These are phyloP conservation scores for Venustampulla echinocandica DNA, from an alignment of 495 filamentous ascomycete genomes.

Conservation along the genomic window DNA sequence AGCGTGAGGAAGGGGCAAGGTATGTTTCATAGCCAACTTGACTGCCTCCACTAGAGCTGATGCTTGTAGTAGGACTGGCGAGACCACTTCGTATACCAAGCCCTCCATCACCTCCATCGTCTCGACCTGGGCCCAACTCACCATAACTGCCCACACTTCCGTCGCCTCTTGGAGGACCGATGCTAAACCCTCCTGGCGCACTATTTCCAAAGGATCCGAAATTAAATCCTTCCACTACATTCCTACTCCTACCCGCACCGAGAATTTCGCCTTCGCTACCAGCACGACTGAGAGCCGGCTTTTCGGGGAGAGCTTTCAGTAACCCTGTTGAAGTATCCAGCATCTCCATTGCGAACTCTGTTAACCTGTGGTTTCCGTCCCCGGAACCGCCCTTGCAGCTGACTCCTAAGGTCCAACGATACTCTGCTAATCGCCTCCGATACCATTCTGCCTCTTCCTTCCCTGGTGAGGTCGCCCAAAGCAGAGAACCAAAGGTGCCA, in stretches of 20 bases:
- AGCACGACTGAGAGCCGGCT: slow-evolving; percentile 31
- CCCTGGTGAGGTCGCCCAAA: slow-evolving; percentile 79
- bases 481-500: slow-evolving; percentile 65
- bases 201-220: slow-evolving; percentile 15
- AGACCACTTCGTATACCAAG: slow-evolving; percentile 20
- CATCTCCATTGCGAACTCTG: slow-evolving; percentile 67
- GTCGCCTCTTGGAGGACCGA: slow-evolving; percentile 16
- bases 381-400: slow-evolving; percentile 60
- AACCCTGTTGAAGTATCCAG: slow-evolving; percentile 53
- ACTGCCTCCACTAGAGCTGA: slow-evolving; percentile 15
- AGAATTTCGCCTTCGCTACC: slow-evolving; percentile 20
- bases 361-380: slow-evolving; percentile 41
- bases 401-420: slow-evolving; percentile 87
- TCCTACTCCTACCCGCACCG: slow-evolving; percentile 10
- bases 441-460: slow-evolving; percentile 96
- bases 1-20: slow-evolving; percentile 1
- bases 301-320: slow-evolving; percentile 48
- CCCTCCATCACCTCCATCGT: slow-evolving; percentile 4
- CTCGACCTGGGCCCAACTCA: not conserved
- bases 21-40: slow-evolving; percentile 16
- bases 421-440: slow-evolving; percentile 72
- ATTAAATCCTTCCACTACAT: slow-evolving; percentile 15
- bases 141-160: slow-evolving; percentile 14
- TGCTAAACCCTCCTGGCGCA: slow-evolving; percentile 8
- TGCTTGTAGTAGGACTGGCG: slow-evolving; percentile 24